A percentile compares a stretch with the other conserved stretches of the same genome.
phyloP scores from a whole-genome alignment of 1,139 yeast species.

The Candida sp. region DNA sequence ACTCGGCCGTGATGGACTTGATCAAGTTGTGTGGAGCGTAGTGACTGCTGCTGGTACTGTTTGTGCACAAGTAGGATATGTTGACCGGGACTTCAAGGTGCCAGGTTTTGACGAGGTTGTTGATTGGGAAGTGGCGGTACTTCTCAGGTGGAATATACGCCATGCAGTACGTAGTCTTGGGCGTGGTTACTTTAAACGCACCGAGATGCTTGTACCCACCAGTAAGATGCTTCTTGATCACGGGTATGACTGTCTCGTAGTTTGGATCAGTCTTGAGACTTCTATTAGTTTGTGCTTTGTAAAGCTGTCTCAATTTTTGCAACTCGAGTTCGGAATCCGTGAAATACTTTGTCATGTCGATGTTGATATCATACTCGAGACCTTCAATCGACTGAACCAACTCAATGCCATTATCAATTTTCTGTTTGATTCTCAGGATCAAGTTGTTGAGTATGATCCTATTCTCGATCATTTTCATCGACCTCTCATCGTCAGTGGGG shows the following conservation, averaged over 20 bases:
- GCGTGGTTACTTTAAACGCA: constrained; percentile 26
- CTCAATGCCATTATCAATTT: constrained; percentile 25
- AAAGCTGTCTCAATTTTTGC: constrained; percentile 24
- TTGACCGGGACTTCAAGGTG: constrained; percentile 35
- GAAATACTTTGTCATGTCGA: constrained; percentile 19
- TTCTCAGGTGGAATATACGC: constrained; percentile 37
- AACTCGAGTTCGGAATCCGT: constrained; percentile 20
- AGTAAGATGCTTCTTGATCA: constrained; percentile 18
- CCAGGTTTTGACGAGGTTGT: constrained; percentile 24
- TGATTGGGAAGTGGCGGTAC: constrained; percentile 18
- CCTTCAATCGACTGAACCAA: constrained; percentile 21
- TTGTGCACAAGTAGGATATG: constrained; percentile 13
- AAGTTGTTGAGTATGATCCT: constrained; percentile 32
- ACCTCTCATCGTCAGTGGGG: constrained; percentile 15
- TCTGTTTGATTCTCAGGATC: constrained; percentile 29
- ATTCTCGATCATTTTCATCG: constrained; percentile 19
- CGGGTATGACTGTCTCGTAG: constrained; percentile 17
- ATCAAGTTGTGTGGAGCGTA: constrained; percentile 28
- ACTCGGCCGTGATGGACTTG: constrained; percentile 31
- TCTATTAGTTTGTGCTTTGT: constrained; percentile 15
- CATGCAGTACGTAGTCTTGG: constrained; percentile 28
- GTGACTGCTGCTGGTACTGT: neutral
- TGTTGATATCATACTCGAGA: constrained; percentile 15
- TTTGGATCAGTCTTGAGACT: constrained; percentile 14
- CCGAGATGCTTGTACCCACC: constrained; percentile 18